Evolutionary conservation across 139 green algal genomes (phyloP).

Genomic region (Chlamydomonas sp.): DNA sequence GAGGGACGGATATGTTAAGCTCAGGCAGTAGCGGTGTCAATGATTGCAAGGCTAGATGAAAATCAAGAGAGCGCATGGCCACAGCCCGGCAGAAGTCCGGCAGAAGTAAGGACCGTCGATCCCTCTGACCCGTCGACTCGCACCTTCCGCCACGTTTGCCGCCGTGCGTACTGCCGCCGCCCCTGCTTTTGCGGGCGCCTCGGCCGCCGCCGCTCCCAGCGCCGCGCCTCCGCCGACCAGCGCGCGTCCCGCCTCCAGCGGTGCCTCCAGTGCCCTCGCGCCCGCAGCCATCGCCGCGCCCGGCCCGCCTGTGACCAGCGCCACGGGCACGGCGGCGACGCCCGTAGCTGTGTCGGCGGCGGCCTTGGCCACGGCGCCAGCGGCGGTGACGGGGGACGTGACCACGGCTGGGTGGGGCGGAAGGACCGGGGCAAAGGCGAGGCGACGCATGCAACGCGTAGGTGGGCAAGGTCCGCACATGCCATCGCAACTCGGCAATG

Average conservation of each 20-base stretch:
- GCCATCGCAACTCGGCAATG: no score
- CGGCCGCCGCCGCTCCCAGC: constrained; percentile 20
- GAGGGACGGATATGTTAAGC: neutral
- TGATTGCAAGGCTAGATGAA: neutral
- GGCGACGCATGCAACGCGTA: no score
- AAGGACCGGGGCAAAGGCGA: no score
- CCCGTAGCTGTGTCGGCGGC: constrained; percentile 22
- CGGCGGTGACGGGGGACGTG: neutral
- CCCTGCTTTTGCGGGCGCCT: neutral
- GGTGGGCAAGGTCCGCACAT: no score
- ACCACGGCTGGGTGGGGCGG: neutral
- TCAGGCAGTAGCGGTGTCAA: no score
- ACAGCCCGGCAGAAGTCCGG: no score
- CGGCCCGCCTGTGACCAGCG: constrained; percentile 25
- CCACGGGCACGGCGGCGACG: constrained; percentile 24
- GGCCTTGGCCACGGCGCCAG: constrained; percentile 8
- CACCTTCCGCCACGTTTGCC: constrained; percentile 16
- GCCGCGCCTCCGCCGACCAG: constrained; percentile 9
- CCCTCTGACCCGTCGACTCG: neutral
- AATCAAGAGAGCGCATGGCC: neutral
- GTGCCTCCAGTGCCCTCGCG: constrained; percentile 19
- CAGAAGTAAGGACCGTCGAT: no score
- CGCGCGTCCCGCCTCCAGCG: constrained; percentile 20
- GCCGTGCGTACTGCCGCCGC: constrained; percentile 19
- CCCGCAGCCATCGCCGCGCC: constrained; percentile 30